A percentile compares a stretch with the other conserved stretches of the same genome.
Evolutionary conservation across 495 filamentous ascomycete species (phyloP).

Genomic region (Penicillium cataractarum): DNA sequence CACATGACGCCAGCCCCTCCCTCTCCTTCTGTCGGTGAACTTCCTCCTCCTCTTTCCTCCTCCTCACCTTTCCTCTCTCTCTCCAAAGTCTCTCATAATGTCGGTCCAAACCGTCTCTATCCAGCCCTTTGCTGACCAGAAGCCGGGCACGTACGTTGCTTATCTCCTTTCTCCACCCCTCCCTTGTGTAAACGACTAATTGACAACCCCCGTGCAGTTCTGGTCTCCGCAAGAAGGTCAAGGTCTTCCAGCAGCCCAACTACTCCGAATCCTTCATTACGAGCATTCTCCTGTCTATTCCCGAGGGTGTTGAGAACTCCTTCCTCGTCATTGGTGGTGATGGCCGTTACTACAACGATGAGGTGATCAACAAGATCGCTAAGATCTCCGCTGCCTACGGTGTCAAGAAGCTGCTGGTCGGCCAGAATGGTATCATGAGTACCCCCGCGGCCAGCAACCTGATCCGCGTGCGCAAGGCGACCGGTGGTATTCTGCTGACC

Average conservation of each 20-base stretch:
- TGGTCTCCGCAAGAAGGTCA: slow-evolving; percentile 97
- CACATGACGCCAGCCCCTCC: slow-evolving; percentile 34
- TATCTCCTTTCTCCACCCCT: slow-evolving; percentile 12
- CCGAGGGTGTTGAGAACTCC: slow-evolving; percentile 83
- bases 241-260: slow-evolving; percentile 90
- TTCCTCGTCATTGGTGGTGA: slow-evolving; percentile 98
- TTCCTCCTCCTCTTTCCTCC: slow-evolving; percentile 18
- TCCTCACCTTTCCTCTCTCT: slow-evolving; percentile 25
- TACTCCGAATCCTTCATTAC: slow-evolving; percentile 96
- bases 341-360: slow-evolving; percentile 95
- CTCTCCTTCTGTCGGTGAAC: slow-evolving; percentile 33
- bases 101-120: slow-evolving; percentile 75
- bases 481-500: slow-evolving; percentile 93
- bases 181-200: not conserved
- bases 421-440: slow-evolving; percentile 93
- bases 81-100: slow-evolving; percentile 51
- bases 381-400: slow-evolving; percentile 97
- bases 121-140: slow-evolving; percentile 88
- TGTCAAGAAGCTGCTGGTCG: slow-evolving; percentile 97
- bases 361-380: slow-evolving; percentile 93
- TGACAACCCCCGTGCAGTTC: slow-evolving; percentile 63
- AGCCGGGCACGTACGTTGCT: slow-evolving; percentile 92
- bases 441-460: slow-evolving; percentile 95
- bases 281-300: slow-evolving; percentile 92
- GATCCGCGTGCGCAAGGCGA: slow-evolving; percentile 90